A percentile compares a stretch with the other conserved stretches of the same genome.
Conservation (phyloP, 805 yeast species). For the Wickerhamomyces silvicola region DNA sequence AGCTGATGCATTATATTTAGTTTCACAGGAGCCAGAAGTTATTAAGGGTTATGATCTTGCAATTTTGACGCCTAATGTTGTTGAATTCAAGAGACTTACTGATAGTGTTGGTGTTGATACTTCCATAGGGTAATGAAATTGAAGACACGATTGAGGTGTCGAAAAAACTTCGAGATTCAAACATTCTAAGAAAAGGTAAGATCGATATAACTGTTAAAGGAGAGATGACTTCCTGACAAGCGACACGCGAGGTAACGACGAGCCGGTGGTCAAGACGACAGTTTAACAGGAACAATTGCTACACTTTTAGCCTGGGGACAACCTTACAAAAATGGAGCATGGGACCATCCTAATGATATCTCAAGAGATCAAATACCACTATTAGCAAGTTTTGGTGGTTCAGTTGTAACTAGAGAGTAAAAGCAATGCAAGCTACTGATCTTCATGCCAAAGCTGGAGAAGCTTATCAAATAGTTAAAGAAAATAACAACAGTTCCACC, state of each 20-base stretch:
- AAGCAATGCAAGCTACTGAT: constrained; percentile 84
- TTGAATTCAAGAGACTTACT: constrained; percentile 69
- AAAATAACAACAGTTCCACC: constrained; percentile 5
- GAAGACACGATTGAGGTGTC: constrained; percentile 37
- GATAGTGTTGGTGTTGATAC: constrained; percentile 36
- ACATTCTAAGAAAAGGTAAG: constrained; percentile 69
- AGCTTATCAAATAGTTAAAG: constrained; percentile 36
- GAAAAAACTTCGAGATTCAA: constrained; percentile 44
- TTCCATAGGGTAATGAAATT: constrained; percentile 1
- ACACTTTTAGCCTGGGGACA: constrained; percentile 76
- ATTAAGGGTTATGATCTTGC: constrained; percentile 52
- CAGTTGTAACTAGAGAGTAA: constrained; percentile 58
- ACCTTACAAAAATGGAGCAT: constrained; percentile 51
- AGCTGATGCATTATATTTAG: constrained; percentile 78
- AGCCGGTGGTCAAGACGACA: constrained; percentile 97
- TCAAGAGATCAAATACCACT: constrained; percentile 28
- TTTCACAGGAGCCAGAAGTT: constrained; percentile 51
- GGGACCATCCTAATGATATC: constrained; percentile 41
- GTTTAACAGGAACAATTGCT: constrained; percentile 79
- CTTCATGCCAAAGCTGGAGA: constrained; percentile 61
- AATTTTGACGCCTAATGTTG: constrained; percentile 82
- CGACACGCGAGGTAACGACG: constrained; percentile 59
- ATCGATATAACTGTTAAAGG: constrained; percentile 58
- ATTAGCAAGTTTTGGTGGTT: constrained; percentile 68
- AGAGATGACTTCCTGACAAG: constrained; percentile 34